Conservation (phyloP, 2,329 filamentous ascomycete genomes). For the Rutstroemia sp. region DNA sequence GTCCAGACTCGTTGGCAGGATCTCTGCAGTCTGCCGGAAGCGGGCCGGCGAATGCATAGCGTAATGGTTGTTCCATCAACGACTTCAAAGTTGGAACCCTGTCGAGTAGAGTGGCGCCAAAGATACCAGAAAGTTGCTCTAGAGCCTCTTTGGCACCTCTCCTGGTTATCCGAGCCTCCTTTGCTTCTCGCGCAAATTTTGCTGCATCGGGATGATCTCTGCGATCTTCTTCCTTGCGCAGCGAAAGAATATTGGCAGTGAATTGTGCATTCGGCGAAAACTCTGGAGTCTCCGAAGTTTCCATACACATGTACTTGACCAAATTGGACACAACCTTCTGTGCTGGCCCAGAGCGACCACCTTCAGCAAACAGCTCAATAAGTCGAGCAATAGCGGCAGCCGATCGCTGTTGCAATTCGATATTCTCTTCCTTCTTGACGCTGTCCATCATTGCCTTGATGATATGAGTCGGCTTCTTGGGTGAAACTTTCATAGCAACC, state of each 20-base stretch:
- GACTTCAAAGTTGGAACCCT: conserved; percentile 74
- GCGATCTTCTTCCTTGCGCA: conserved; percentile 95
- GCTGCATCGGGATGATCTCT: conserved; percentile 86
- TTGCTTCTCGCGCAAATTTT: conserved; percentile 84
- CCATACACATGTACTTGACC: conserved; percentile 95
- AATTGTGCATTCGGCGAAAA: conserved; percentile 77
- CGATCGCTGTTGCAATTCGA: conserved; percentile 79
- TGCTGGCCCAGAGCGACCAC: conserved; percentile 74
- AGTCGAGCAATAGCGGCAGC: conserved; percentile 77
- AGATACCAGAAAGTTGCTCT: conserved; percentile 75
- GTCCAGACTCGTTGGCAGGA: conserved; percentile 68
- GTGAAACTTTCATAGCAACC: conserved; percentile 77
- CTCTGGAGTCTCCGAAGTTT: conserved; percentile 94
- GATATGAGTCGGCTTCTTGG: conserved; percentile 85
- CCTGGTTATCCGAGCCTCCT: conserved; percentile 80
- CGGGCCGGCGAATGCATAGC: conserved; percentile 62
- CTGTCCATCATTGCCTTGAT: conserved; percentile 99
- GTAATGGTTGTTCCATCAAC: conserved; percentile 76
- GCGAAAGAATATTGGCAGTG: conserved; percentile 75
- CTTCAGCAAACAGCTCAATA: conserved; percentile 77
- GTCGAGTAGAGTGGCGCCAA: conserved; percentile 70
- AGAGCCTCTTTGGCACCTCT: conserved; percentile 91
- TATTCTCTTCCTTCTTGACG: conserved; percentile 88
- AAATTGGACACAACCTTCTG: conserved; percentile 95
- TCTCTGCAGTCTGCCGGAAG: conserved; percentile 68